Base-by-base conservation (phyloP, 2,329 filamentous ascomycete species). In the Pyrenophora seminiperda region DNA sequence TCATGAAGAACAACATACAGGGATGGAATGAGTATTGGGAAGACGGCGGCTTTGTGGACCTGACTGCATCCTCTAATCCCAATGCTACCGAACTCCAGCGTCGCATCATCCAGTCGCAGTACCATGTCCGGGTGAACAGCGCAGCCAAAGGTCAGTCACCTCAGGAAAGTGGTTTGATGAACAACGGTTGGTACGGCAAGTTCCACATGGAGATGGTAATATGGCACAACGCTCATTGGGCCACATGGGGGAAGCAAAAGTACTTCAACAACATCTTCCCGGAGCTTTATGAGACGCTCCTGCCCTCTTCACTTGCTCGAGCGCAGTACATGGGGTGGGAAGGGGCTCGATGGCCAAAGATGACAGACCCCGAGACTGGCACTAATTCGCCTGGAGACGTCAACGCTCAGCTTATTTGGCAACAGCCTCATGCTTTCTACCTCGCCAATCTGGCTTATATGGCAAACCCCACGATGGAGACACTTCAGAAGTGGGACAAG, bases 321-420 rank as follows among this genome's bases (percentile, higher is more conserved):
- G 73, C 73, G 7, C 34, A 56, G n/a, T 39, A 55, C 0, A 73
- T 74, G 58, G 73, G 72, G 4, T 75, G 74, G 57, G 57, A 63
- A 19, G 73, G 72, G 66, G 78, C 78, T 22, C 34, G 60, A 32
- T 79, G 76, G 76, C 77, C 77, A 0, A 81, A 84, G 60, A 83
- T 83, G 81, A 81, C 76, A 2, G 81, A 83, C 56, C 76, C 80
- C 0, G 33, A 52, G 0, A 77, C 76, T 0, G 80, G 81, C 20
- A 72, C 77, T 10, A 80, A 75, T 36, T 79, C 81, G 1, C 82
- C 82, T 0, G 83, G 83, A 2, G 79, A 82, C 50, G 83, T 85
- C 59, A 85, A 85, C 59, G 78, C 77, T 2, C 66, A 85, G 2
- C 72, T 86, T 1, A 78, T 84, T 47, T 85, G 83, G 83, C 83